Evolutionary conservation across 2,329 filamentous ascomycete genomes (phyloP), one percentile per base, ranked within the genome.

Genomic region (Zasmidium angulare): DNA sequence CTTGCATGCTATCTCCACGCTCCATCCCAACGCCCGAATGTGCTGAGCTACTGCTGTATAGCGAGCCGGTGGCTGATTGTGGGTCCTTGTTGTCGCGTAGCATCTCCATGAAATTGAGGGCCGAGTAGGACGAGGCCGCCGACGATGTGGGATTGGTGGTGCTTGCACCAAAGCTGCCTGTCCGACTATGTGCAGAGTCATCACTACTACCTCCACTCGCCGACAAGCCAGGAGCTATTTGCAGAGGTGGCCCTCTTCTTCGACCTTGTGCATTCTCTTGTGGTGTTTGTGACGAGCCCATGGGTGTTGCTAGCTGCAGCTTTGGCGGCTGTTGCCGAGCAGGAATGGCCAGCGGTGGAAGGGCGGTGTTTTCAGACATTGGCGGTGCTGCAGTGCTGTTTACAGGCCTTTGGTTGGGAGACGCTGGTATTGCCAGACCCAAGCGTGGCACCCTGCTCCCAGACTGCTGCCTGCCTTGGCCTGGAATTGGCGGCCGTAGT

Each of bases 381-480:
- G 73, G 71, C n/a, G 71, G 68, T 26, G 69, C 68, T 7, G 68
- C 71, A 19, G 76, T 64, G 50, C 71, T 71, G 60, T 79, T 76
- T 53, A 95, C 86, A 1, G 93, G 87, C 75, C 93, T 91, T 63
- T 82, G 88, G 77, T 86, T 93, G 51, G 91, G 90, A 36, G 91
- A 96, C 0, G 90, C 87, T 40, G 93, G 93, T 59, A 98, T 98
- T 49, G 93, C 90, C 58, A 98, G 85, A 48, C 92, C 93, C 59
- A 98, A 84, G 69, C 89, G 87, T 24, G 91, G 91, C 55, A 89
- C 75, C 50, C 60, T 70, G 24, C 53, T 61, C 23, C 60, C 69
- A 43, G 66, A 64, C 50, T 69, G 65, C 53, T 68, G 75, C 50
- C 75, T 82, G 68, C 86, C 83, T 65, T 80, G 81, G 64, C 90